Evolutionary conservation across 2,329 filamentous ascomycete genomes (phyloP), one percentile per base, ranked within the genome.

Genomic region (Chrysoporthe deuterocubensis): DNA sequence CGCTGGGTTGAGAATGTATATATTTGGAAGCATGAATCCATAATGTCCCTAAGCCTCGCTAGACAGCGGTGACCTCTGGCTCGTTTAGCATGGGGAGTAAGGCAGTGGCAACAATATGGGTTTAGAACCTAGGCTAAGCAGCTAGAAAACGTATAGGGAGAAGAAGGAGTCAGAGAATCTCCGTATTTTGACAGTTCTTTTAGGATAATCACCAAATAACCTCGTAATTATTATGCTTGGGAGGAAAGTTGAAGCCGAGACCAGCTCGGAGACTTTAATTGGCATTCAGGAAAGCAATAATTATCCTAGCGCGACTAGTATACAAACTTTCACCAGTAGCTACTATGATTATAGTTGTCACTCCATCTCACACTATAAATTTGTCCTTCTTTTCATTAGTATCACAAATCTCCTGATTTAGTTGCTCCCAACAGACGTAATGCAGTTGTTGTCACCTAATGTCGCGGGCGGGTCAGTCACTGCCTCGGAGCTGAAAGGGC

Each of bases 391-490:
- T 26, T 26, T 26, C 26, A 26, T 26, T 26, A 40, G 9, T 9
- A 40, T 9, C 37, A 40, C 37, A 40, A 7, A 7, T 40, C 37
- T 7, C 37, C 37, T 40, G 1, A 9, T n/a, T 44, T 13, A 60
- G 11, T 3, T 44, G 18, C 37, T 43, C 6, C 57, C 40, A 32
- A 60, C 57, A 32, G 57, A 60, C 0, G 5, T 44, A 16, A 42
- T 60, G 21, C 57, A 60, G 57, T 60, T 60, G 40, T 26, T 43
- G 14, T 42, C 57, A 26, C 57, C 57, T 60, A 14, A 1, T 4
- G 11, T 43, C 32, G 26, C 26, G 26, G 26, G 26, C 26, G 26
- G 7, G 37, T 60, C n/a, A 44, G n/a, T 5, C 8, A 32, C 14
- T 21, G 16, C 32, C 7, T 32, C 4, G 14, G 32, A 7, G 1